phyloP scores from a whole-genome alignment of 1,139 yeast genomes.

The Pichia sp. region DNA sequence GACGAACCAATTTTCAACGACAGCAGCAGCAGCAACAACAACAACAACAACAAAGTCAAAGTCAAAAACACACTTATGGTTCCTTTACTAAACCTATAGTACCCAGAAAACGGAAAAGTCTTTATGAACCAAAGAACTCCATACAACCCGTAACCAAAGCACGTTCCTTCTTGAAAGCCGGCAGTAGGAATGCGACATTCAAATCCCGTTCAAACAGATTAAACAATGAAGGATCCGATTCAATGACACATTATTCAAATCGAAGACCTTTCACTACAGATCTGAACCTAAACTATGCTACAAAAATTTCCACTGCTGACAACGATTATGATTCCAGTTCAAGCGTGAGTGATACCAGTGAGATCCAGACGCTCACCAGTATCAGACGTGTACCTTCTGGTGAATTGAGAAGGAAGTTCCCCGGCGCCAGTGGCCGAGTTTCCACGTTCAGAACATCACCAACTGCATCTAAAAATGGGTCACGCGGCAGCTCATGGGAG shows the following conservation, averaged over 20 bases:
- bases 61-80: neutral
- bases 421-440: too few species aligned
- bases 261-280: neutral
- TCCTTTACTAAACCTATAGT: neutral
- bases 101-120: neutral
- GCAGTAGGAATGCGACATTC: constrained; percentile 3
- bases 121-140: neutral
- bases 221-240: too few species aligned
- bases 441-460: too few species aligned
- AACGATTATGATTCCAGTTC: constrained; percentile 4
- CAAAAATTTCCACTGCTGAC: constrained; percentile 2
- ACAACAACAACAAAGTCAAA: neutral
- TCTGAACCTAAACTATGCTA: constrained; percentile 7
- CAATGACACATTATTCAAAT: neutral
- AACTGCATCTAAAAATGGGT: neutral
- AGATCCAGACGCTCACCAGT: constrained; percentile 6
- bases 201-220: neutral
- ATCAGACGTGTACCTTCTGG: too few species aligned
- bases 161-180: constrained; percentile 4
- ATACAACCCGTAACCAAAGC: neutral
- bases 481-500: constrained; percentile 5
- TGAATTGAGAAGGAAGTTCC: too few species aligned
- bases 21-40: neutral
- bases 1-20: neutral
- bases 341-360: constrained; percentile 10